These are phyloP conservation scores for Nymphaea thermarum DNA, from an alignment of 164 flowering plant species.

Conservation along the genomic window DNA sequence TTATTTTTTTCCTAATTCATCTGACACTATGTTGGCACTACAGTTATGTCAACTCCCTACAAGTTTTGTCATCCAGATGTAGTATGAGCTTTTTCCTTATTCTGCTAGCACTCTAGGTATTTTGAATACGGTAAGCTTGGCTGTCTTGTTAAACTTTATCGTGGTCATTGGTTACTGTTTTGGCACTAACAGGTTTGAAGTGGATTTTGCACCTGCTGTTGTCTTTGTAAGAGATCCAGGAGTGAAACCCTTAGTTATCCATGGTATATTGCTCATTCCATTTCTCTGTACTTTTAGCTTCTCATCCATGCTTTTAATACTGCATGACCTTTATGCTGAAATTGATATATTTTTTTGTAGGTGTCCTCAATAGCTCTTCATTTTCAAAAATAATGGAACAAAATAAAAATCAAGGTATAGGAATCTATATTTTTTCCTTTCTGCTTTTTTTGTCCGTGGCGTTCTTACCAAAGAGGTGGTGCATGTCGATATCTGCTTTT, in stretches of 20 bases:
- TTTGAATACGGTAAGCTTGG: no score
- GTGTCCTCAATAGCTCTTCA: constrained; percentile 38
- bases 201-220: constrained; percentile 94
- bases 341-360: constrained; percentile 28
- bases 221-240: constrained; percentile 83
- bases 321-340: not conserved
- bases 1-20: no score
- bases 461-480: no score
- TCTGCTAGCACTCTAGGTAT: no score
- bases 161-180: not conserved
- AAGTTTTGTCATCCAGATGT: no score
- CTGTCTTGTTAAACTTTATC: no score
- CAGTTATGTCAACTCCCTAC: no score
- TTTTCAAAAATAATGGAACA: constrained; percentile 58
- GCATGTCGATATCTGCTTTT: no score
- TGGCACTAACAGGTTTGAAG: constrained; percentile 47
- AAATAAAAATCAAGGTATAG: constrained; percentile 65
- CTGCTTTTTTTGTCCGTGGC: no score
- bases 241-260: constrained; percentile 63
- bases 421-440: no score
- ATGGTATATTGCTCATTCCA: constrained; percentile 31
- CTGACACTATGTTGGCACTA: no score
- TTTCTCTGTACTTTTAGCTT: not conserved
- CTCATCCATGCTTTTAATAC: not conserved
- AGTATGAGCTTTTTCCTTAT: no score